Base-by-base conservation (phyloP, 2,329 filamentous ascomycete species). In the Fusarium tjaetaba region DNA sequence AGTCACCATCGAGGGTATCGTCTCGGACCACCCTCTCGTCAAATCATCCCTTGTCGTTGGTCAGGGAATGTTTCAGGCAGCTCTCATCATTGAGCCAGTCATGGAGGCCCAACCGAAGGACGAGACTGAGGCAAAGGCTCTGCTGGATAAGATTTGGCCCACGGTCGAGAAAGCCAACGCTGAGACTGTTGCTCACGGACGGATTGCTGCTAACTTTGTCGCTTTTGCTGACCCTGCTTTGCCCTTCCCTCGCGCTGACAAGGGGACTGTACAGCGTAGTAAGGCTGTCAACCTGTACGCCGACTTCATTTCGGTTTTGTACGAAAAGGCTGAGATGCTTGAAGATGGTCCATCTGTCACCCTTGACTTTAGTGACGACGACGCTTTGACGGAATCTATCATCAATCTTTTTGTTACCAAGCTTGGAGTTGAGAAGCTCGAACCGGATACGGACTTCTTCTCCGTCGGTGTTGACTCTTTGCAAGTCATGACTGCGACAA, bases 11-110 rank as follows among this genome's bases (percentile, higher is more conserved):
- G 65, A 68, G 3, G 36, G 64, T 0, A 32, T 39, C 1, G 16
- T 68, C 2, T 20, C 36, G 13, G 38, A 49, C 0, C 64, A 68
- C 20, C 36, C 56, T 7, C 26, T 61, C 0, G 48, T 68, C 4
- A 62, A 45, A 4, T 38, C 64, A 1, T 42, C 64, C 0, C 13
- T 68, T 5, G 64, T 68, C 1, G 64, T 68, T 0, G 65, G 65
- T 2, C 48, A 63, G 4, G 11, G 14, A 0, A 55, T 10, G 41
- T 68, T 68, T 1, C 65, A 68, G 14, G 48, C 65, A 6, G 65
- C 65, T 11, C 36, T 68, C 2, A 68, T 68, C 2, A 36, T 68
- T 15, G 65, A 68, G 15, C 64, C 65, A 4, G 22, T 48, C 13
- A 7, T 20, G 1, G 34, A 61, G 1, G 45, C 39, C 0, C 11